phyloP scores from a whole-genome alignment of 192 early-diverging fungal genomes.

The Coemansia sp. region DNA sequence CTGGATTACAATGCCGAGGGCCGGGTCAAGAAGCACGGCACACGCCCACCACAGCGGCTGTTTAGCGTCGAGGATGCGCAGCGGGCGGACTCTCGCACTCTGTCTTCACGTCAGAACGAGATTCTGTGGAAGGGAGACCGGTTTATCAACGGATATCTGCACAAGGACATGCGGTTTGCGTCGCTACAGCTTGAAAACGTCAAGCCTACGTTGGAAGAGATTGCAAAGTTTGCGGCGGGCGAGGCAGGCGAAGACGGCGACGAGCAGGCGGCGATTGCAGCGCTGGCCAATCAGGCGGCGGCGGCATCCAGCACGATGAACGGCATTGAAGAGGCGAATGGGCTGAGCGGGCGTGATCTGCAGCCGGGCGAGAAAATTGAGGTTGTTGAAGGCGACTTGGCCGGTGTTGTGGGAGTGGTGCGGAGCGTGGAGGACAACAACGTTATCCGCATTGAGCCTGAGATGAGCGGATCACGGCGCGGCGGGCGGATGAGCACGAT shows the following conservation, averaged over 20 bases:
- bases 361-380: constrained; percentile 84
- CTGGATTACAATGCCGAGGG: constrained; percentile 58
- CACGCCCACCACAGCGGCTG: constrained; percentile 71
- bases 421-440: constrained; percentile 66
- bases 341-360: constrained; percentile 58
- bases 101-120: constrained; percentile 60
- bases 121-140: constrained; percentile 61
- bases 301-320: constrained; percentile 24
- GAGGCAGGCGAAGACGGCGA: constrained; percentile 66
- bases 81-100: constrained; percentile 58
- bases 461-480: constrained; percentile 58
- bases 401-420: constrained; percentile 74
- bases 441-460: constrained; percentile 68
- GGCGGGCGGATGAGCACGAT: constrained; percentile 36
- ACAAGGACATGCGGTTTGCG: constrained; percentile 74
- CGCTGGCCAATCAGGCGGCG: constrained; percentile 58
- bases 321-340: constrained; percentile 48
- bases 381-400: constrained; percentile 80
- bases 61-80: constrained; percentile 59
- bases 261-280: constrained; percentile 61
- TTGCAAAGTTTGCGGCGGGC: constrained; percentile 68
- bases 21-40: constrained; percentile 44
- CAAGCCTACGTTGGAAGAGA: constrained; percentile 90
- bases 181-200: constrained; percentile 68
- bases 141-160: constrained; percentile 77